Evolutionary conservation across 768 basidiomycete species (phyloP).

Genomic region (Auriscalpium vulgare): DNA sequence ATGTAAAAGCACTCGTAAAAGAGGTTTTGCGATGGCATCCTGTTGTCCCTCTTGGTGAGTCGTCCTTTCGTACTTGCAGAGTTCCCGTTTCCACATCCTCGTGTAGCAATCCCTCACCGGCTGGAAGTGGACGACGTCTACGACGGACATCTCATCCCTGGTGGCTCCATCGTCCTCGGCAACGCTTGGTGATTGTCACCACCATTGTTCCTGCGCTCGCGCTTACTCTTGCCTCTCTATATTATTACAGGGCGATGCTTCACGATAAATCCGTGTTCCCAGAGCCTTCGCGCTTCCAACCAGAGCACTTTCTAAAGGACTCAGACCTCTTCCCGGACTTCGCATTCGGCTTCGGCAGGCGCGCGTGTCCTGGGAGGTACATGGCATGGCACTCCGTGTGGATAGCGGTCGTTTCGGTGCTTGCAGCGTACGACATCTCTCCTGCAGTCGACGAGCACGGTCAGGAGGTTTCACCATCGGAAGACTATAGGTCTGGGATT

Average conservation of each 20-base stretch:
- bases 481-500: background rate
- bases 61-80: background rate
- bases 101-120: slow-evolving; percentile 17
- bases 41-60: slow-evolving; percentile 16
- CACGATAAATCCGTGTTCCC: slow-evolving; percentile 5
- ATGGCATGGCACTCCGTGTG: slow-evolving; percentile 1
- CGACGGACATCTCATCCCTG: slow-evolving; percentile 22
- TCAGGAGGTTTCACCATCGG: background rate
- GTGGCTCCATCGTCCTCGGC: slow-evolving; percentile 21
- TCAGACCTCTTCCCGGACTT: background rate
- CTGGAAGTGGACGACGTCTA: slow-evolving; percentile 17
- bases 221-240: background rate
- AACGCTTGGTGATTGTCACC: slow-evolving; percentile 12
- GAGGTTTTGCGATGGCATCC: slow-evolving; percentile 22
- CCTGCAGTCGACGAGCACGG: background rate
- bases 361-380: slow-evolving; percentile 4
- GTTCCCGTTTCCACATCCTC: background rate
- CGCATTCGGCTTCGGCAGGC: slow-evolving; percentile 6
- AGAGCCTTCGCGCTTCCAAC: slow-evolving; percentile 6
- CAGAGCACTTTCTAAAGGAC: slow-evolving; percentile 9
- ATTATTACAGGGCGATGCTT: slow-evolving; percentile 6
- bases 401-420: slow-evolving; percentile 5
- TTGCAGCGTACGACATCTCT: slow-evolving; percentile 6
- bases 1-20: slow-evolving; percentile 16
- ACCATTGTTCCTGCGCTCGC: background rate